Percentiles rank a stretch among this genome's conserved stretches.
Conservation (phyloP, 2,329 filamentous ascomycete genomes). For the Phyllosticta citrichinensis region DNA sequence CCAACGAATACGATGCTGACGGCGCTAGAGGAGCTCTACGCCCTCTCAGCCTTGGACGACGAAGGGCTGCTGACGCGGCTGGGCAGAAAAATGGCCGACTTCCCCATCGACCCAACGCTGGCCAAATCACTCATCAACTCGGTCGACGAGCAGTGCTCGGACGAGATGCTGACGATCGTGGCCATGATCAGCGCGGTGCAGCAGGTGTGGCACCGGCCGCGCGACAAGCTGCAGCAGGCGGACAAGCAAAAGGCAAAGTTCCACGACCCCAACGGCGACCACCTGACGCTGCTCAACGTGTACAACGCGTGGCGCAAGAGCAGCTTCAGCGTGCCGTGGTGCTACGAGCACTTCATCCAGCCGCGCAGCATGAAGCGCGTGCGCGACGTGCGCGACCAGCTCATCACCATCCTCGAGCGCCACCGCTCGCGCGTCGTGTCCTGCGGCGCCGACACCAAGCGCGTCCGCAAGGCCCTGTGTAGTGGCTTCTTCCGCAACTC, state of each 20-base stretch:
- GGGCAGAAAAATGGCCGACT: conserved; percentile 95
- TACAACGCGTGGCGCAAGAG: conserved; percentile 94
- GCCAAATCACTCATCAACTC: conserved; percentile 85
- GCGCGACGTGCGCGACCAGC: conserved; percentile 84
- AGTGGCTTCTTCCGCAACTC: conserved; percentile 92
- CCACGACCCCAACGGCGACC: conserved; percentile 88
- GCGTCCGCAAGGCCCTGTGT: conserved; percentile 82
- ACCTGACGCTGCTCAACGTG: conserved; percentile 89
- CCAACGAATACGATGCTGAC: conserved; percentile 97
- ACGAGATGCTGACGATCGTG: conserved; percentile 90
- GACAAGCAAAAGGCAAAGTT: conserved; percentile 98
- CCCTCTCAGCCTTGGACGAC: conserved; percentile 82
- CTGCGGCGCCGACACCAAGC: conserved; percentile 78
- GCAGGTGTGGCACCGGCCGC: conserved; percentile 86
- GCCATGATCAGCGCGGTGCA: conserved; percentile 78
- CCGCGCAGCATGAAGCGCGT: conserved; percentile 79
- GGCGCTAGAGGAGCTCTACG: conserved; percentile 89
- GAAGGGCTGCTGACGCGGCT: conserved; percentile 87
- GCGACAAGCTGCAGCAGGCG: conserved; percentile 92
- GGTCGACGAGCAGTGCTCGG: conserved; percentile 78
- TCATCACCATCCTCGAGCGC: conserved; percentile 87
- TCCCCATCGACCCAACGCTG: conserved; percentile 90
- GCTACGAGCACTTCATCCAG: conserved; percentile 96
- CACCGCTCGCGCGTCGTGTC: conserved; percentile 75
- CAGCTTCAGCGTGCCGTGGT: conserved; percentile 79